phyloP scores from a whole-genome alignment of 2,329 filamentous ascomycete species.

The Bipolaris victoriae region DNA sequence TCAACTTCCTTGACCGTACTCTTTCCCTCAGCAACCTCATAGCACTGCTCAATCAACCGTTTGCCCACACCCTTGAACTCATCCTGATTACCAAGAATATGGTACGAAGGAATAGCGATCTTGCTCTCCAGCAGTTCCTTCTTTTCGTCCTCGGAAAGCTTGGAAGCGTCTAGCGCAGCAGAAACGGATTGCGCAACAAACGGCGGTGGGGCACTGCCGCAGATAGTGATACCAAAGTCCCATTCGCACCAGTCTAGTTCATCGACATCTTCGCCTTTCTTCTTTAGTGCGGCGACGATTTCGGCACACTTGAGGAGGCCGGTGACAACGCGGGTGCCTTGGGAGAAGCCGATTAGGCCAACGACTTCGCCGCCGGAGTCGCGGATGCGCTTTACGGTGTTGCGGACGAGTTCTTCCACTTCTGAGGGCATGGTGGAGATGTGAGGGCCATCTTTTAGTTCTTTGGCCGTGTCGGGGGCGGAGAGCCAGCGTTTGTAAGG shows the following conservation, averaged over 20 bases:
- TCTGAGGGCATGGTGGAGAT: constrained; percentile 18
- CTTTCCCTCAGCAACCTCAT: constrained; percentile 32
- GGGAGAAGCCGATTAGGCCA: constrained; percentile 41
- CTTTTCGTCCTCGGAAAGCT: constrained; percentile 11
- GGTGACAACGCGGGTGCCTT: constrained; percentile 44
- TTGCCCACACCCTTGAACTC: constrained; percentile 45
- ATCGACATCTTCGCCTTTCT: background rate
- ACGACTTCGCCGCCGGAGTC: constrained; percentile 33
- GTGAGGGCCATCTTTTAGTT: constrained; percentile 23
- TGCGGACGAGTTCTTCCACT: constrained; percentile 30
- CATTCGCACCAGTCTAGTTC: constrained; percentile 23
- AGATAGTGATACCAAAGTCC: constrained; percentile 34
- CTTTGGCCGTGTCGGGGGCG: constrained; percentile 18
- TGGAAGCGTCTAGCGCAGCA: constrained; percentile 16
- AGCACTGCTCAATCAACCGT: constrained; percentile 37
- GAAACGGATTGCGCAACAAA: constrained; percentile 27
- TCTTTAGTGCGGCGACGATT: constrained; percentile 21
- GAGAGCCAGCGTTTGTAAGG: constrained; percentile 45
- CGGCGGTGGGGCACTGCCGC: constrained; percentile 39
- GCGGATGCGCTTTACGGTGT: constrained; percentile 20
- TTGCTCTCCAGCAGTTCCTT: constrained; percentile 20
- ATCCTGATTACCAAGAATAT: constrained; percentile 43
- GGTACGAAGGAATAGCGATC: constrained; percentile 39
- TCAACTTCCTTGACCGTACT: constrained; percentile 35
- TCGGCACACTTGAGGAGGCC: constrained; percentile 38